Conservation (phyloP, 495 filamentous ascomycete species). For the Hypomontagnella submonticulosa region DNA sequence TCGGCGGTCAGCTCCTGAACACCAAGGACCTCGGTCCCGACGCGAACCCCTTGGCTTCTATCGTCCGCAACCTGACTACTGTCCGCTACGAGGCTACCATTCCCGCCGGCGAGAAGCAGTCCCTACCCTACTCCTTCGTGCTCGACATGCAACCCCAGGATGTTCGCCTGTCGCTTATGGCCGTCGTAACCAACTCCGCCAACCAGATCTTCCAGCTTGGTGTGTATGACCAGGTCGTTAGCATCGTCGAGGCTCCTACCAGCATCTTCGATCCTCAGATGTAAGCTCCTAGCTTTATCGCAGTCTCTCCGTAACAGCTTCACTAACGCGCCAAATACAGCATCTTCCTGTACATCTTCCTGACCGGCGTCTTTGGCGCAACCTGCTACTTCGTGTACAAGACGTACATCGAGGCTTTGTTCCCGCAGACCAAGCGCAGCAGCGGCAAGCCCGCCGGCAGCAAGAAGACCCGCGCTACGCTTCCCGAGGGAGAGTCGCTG, state of each 20-base stretch:
- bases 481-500: constrained; percentile 66
- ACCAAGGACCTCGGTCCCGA: constrained; percentile 58
- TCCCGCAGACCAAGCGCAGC: constrained; percentile 86
- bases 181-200: constrained; percentile 74
- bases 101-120: constrained; percentile 79
- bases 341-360: constrained; percentile 97
- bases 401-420: constrained; percentile 95
- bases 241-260: constrained; percentile 89
- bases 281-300: constrained; percentile 62
- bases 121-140: constrained; percentile 82
- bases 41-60: constrained; percentile 62
- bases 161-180: constrained; percentile 76
- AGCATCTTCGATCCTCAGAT: constrained; percentile 97
- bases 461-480: constrained; percentile 68
- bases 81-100: constrained; percentile 78
- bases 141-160: constrained; percentile 96
- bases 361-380: constrained; percentile 77
- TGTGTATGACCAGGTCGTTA: constrained; percentile 88
- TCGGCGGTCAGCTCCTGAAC: constrained; percentile 81
- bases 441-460: constrained; percentile 56
- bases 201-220: constrained; percentile 77
- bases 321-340: constrained; percentile 59
- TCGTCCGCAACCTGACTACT: constrained; percentile 86
- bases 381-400: constrained; percentile 96
- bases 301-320: constrained; percentile 1